Base-by-base conservation (phyloP, 306 rosid species). In the Hippophae tibetana region DNA sequence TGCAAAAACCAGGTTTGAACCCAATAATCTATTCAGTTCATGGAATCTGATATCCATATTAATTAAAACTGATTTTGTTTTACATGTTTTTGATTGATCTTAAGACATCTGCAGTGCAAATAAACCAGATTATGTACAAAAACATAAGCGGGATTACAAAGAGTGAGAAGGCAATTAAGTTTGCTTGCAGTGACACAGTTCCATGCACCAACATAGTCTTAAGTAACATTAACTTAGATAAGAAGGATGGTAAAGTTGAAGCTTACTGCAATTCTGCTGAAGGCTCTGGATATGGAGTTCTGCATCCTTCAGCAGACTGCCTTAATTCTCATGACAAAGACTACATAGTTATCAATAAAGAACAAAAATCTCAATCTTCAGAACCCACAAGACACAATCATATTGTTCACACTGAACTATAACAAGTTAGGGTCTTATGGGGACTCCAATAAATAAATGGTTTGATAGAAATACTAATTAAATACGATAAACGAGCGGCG, bases 231-330 rank as follows among this genome's bases (percentile, higher is more conserved):
- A 70, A 93, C 75, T 82, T 93, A 10, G 87, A 88, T 70, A 88
- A 74, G 77, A 69, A 78, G 9, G 97, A 93, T 59, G 95, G 99
- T 52, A 74, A 84, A 0, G 99, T 75, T 60, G 99, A 93, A 72
- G 72, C 99, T 50, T 93, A 86, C 49, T 93, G 99, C 65, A 85
- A 89, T 73, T 82, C 95, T 52, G 99, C 99, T 9, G 82, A 84
- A 79, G 99, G 97, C 42, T 84, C 79, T 51, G 85, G 90, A 31
- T 80, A 74, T 45, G 99, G 97, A 0, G 60, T 73, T 3, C 82
- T 93, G 42, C 94, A 93, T 70, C 99, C 99, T 61, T 84, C 97
- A 27, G 99, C 97, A 27, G 99, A 93, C 52, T 93, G 99, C 76
- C 86, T 93, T n/a, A 80, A 31, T 57, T 78, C 94, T 43, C 65